Conservation (phyloP, 2,329 filamentous ascomycete species). For the Colletotrichum siamense region DNA sequence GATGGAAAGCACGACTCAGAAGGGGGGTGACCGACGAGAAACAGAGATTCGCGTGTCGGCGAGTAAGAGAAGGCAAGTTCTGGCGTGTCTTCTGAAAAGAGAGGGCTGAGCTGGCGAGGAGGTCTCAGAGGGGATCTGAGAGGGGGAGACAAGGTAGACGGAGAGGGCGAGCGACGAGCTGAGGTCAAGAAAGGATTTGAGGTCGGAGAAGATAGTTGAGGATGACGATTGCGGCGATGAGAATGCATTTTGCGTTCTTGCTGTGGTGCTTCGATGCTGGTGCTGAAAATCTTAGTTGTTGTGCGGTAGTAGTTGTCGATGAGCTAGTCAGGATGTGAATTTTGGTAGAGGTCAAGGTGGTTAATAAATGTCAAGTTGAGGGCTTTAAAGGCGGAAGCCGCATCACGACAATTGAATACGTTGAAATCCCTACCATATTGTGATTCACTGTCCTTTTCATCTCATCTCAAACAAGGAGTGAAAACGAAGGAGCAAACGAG, state of each 20-base stretch:
- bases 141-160: not conserved
- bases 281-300: not conserved
- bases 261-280: not conserved
- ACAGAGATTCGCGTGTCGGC: not conserved
- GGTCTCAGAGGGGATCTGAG: not conserved
- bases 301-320: not conserved
- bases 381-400: not conserved
- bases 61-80: not conserved
- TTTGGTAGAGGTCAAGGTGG: not conserved
- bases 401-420: not conserved
- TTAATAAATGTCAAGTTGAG: not conserved
- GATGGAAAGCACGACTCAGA: not conserved
- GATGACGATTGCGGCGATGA: constrained; percentile 12
- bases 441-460: not conserved
- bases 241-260: not conserved
- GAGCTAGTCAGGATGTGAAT: not conserved
- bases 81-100: not conserved
- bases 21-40: not conserved
- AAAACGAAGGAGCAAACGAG: not conserved
- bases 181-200: not conserved
- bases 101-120: not conserved
- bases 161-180: not conserved
- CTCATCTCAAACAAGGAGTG: not conserved
- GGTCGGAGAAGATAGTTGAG: not conserved
- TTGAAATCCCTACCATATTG: not conserved